phyloP scores from a whole-genome alignment of 306 rosid species.

The Trifolium repens region DNA sequence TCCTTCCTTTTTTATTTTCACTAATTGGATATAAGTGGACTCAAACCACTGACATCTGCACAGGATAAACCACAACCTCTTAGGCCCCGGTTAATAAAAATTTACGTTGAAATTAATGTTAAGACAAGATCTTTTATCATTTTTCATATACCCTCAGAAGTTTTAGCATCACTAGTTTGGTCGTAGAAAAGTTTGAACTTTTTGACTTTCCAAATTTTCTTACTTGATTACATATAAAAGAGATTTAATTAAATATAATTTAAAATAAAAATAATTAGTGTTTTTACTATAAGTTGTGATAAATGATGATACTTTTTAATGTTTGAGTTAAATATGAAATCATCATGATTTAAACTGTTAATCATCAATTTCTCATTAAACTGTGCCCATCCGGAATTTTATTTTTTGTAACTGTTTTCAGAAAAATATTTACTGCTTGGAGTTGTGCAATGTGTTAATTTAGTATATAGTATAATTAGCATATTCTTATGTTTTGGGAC shows the following conservation, averaged over 20 bases:
- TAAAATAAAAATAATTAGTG: neutral
- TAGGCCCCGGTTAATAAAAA: neutral
- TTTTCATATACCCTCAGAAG: neutral
- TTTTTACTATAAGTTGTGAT: neutral
- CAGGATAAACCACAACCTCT: neutral
- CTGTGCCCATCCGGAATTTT: slow-evolving; percentile 13
- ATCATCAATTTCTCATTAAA: slow-evolving; percentile 19
- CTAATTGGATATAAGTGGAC: neutral
- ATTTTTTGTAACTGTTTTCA: slow-evolving; percentile 9
- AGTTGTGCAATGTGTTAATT: slow-evolving; percentile 29
- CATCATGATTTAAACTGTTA: slow-evolving; percentile 11
- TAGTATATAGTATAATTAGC: slow-evolving; percentile 2
- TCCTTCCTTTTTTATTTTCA: neutral
- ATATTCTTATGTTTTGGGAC: slow-evolving; percentile 33
- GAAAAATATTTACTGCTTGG: slow-evolving; percentile 24
- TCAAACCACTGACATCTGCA: neutral
- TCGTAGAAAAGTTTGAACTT: slow-evolving; percentile 1
- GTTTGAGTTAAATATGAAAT: neutral
- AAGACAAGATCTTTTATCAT: neutral
- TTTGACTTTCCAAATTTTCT: slow-evolving; percentile 27
- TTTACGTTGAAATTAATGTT: neutral
- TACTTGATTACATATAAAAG: slow-evolving; percentile 9
- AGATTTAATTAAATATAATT: slow-evolving; percentile 1
- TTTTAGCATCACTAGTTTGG: slow-evolving; percentile 7
- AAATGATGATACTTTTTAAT: neutral